phyloP scores from a whole-genome alignment of 2,329 filamentous ascomycete species.

The Fusarium devonianum region DNA sequence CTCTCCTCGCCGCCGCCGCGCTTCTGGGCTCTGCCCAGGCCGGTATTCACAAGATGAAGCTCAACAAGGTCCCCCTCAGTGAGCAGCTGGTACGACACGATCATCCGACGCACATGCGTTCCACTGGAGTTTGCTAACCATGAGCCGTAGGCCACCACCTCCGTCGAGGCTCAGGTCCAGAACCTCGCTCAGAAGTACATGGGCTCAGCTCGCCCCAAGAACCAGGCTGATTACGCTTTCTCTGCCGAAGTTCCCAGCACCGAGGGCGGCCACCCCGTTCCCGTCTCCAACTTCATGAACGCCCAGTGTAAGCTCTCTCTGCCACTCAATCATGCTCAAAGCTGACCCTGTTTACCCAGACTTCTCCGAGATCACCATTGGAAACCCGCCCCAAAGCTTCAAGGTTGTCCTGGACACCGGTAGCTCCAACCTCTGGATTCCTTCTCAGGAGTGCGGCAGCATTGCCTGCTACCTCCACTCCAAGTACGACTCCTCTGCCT shows the following conservation, averaged over 20 bases:
- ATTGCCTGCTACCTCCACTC: constrained; percentile 98
- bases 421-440: constrained; percentile 99
- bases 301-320: constrained; percentile 80
- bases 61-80: constrained; percentile 92
- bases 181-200: constrained; percentile 96
- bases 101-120: constrained; percentile 1
- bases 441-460: constrained; percentile 85
- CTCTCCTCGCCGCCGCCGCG: constrained; percentile 78
- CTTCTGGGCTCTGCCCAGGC: constrained; percentile 85
- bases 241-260: constrained; percentile 72
- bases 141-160: constrained; percentile 70
- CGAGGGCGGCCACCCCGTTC: constrained; percentile 78
- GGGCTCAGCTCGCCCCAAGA: constrained; percentile 70
- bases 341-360: constrained; percentile 61
- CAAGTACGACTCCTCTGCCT: constrained; percentile 93
- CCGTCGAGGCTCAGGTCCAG: constrained; percentile 81
- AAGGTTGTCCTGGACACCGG: constrained; percentile 99
- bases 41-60: constrained; percentile 93
- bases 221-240: constrained; percentile 80
- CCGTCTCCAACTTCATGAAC: constrained; percentile 97
- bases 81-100: constrained; percentile 82
- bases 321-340: background rate
- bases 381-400: constrained; percentile 91
- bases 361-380: constrained; percentile 95
- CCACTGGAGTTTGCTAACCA: constrained; percentile 19